A percentile compares a stretch with the other conserved stretches of the same genome.
These are phyloP conservation scores for Fusarium austroafricanum DNA, from an alignment of 2,329 filamentous ascomycete species.

Conservation along the genomic window DNA sequence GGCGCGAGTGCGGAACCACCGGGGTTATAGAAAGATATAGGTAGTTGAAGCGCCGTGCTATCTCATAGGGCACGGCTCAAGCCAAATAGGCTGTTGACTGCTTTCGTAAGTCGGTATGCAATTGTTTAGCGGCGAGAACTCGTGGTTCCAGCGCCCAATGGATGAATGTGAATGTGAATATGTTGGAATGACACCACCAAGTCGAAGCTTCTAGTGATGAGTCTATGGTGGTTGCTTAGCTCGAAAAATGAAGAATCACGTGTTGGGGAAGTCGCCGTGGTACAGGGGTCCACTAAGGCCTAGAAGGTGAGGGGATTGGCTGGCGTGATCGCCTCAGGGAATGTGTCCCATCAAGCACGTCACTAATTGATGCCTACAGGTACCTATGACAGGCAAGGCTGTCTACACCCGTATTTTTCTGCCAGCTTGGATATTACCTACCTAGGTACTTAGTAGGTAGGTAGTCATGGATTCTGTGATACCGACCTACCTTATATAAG, in stretches of 20 bases:
- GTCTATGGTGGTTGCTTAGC: constrained; percentile 42
- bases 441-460: no score
- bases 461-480: no score
- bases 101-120: constrained; percentile 7
- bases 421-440: no score
- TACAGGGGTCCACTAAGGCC: constrained; percentile 25
- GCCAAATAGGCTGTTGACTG: constrained; percentile 10
- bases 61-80: constrained; percentile 49
- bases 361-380: constrained; percentile 19
- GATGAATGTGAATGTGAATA: constrained; percentile 39
- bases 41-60: constrained; percentile 43
- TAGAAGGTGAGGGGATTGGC: constrained; percentile 21
- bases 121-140: constrained; percentile 32
- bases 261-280: constrained; percentile 37
- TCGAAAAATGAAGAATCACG: constrained; percentile 50
- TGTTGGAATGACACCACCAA: constrained; percentile 48
- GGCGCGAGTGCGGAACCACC: constrained; percentile 52
- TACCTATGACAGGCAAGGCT: no score
- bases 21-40: constrained; percentile 43
- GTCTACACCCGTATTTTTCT: no score
- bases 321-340: constrained; percentile 13
- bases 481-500: no score
- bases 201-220: constrained; percentile 47
- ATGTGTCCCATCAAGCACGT: constrained; percentile 9
- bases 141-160: constrained; percentile 36